Conservation (phyloP, 768 basidiomycete species). For the Rhodotorula taiwanensis region DNA sequence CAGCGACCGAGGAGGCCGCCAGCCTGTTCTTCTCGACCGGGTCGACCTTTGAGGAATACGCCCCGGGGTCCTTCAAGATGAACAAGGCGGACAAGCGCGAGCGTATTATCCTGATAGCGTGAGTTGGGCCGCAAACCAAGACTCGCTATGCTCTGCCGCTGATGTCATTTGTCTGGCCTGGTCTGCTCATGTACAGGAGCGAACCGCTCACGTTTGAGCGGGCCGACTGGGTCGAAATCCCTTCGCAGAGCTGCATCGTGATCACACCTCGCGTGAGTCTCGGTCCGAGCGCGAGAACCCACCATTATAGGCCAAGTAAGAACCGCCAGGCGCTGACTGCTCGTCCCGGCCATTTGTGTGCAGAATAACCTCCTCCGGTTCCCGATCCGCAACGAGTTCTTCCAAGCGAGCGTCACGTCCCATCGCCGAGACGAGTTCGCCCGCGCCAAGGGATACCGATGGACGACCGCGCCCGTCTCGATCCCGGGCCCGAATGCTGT, state of each 20-base stretch:
- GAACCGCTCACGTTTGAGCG: conserved; percentile 90
- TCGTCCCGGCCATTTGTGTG: too few relatives aligned
- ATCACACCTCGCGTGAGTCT: conserved; percentile 78
- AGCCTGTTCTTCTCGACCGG: conserved; percentile 58
- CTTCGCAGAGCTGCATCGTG: conserved; percentile 89
- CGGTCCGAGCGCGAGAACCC: not conserved
- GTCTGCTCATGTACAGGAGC: conserved; percentile 45
- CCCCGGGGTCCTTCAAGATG: conserved; percentile 76
- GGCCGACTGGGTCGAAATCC: conserved; percentile 99
- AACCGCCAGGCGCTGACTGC: too few relatives aligned
- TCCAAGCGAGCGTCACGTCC: conserved; percentile 53
- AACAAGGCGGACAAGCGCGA: conserved; percentile 90
- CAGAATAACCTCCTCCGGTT: conserved; percentile 76
- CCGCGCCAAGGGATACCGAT: conserved; percentile 29
- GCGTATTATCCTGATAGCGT: conserved; percentile 72
- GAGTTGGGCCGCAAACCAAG: too few relatives aligned
- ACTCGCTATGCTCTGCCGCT: too few relatives aligned
- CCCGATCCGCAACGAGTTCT: conserved; percentile 87
- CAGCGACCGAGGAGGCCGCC: conserved; percentile 82
- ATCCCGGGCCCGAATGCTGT: too few relatives aligned
- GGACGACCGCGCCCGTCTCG: too few relatives aligned
- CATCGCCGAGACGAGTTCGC: conserved; percentile 26
- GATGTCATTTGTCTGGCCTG: too few relatives aligned
- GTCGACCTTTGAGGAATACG: conserved; percentile 83
- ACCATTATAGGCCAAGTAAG: too few relatives aligned